phyloP scores from a whole-genome alignment of 2,329 filamentous ascomycete species.

The Aureobasidium musti region DNA sequence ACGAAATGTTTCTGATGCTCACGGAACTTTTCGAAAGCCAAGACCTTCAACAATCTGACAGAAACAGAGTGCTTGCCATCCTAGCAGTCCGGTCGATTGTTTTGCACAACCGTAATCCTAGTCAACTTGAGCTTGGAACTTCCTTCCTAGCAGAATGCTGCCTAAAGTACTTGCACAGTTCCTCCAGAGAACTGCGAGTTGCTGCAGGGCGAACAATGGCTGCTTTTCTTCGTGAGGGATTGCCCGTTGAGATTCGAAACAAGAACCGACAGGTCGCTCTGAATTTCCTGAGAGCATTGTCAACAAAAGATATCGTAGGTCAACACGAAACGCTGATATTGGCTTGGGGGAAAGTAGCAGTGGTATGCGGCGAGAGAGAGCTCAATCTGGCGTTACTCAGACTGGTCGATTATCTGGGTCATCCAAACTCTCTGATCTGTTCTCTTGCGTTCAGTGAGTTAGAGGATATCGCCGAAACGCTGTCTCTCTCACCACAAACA shows the following conservation, averaged over 20 bases:
- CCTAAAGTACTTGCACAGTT: conserved; percentile 77
- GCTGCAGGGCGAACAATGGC: conserved; percentile 71
- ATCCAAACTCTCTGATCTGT: conserved; percentile 75
- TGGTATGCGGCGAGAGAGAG: conserved; percentile 75
- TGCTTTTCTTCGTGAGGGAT: conserved; percentile 61
- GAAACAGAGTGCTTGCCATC: conserved; percentile 69
- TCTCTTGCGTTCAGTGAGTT: conserved; percentile 82
- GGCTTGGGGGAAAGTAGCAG: conserved; percentile 81
- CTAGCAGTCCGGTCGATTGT: conserved; percentile 68
- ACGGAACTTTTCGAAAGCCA: conserved; percentile 29
- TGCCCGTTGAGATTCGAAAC: conserved; percentile 52
- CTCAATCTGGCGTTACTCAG: conserved; percentile 82
- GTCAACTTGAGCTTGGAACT: conserved; percentile 65
- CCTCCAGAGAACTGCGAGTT: conserved; percentile 79
- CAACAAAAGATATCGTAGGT: conserved; percentile 65
- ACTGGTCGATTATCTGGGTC: conserved; percentile 83
- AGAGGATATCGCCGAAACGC: conserved; percentile 67
- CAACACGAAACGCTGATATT: conserved; percentile 82
- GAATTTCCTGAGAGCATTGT: conserved; percentile 69
- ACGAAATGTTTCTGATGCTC: conserved; percentile 31
- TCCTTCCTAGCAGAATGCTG: conserved; percentile 78
- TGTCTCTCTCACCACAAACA: conserved; percentile 62
- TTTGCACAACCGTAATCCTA: conserved; percentile 62
- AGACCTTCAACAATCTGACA: conserved; percentile 43
- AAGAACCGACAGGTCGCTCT: conserved; percentile 71